phyloP scores from a whole-genome alignment of 768 basidiomycete genomes.

The Symmetrospora coprosmae region DNA sequence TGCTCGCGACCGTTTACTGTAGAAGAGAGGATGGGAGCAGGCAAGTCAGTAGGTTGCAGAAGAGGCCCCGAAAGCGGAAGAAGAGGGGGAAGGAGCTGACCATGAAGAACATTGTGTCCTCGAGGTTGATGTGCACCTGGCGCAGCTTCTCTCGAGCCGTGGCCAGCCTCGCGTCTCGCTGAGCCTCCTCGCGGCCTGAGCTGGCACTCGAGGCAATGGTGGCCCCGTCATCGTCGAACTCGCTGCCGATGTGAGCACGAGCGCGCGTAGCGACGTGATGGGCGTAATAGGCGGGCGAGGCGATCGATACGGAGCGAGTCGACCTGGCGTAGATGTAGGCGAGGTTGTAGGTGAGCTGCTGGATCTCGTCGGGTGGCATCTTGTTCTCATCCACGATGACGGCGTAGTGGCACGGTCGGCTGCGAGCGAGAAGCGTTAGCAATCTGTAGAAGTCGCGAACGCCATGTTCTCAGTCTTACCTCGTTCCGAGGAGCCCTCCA shows the following conservation, averaged over 20 bases:
- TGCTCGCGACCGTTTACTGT: no score
- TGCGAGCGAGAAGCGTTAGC: constrained; percentile 20
- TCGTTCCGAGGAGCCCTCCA: constrained; percentile 19
- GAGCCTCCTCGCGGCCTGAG: background rate
- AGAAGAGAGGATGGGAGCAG: no score
- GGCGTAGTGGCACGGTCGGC: constrained; percentile 21
- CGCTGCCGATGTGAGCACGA: background rate
- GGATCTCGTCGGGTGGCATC: constrained; percentile 56
- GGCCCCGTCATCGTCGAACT: constrained; percentile 4
- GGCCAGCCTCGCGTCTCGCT: background rate
- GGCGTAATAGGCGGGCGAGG: constrained; percentile 22
- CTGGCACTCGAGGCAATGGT: background rate
- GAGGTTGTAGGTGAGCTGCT: constrained; percentile 54
- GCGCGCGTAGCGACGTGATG: constrained; percentile 21
- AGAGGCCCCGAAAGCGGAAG: no score
- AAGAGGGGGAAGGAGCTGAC: no score
- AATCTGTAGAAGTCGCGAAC: no score
- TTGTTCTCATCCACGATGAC: constrained; percentile 48
- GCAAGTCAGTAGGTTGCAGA: no score
- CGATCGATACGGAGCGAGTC: constrained; percentile 53
- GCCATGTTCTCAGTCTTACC: no score
- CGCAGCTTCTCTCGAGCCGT: background rate
- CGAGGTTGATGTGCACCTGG: constrained; percentile 3
- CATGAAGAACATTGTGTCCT: constrained; percentile 19
- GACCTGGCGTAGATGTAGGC: constrained; percentile 69